Base-by-base conservation (phyloP, 495 filamentous ascomycete species). In the Annulohypoxylon nitens region DNA sequence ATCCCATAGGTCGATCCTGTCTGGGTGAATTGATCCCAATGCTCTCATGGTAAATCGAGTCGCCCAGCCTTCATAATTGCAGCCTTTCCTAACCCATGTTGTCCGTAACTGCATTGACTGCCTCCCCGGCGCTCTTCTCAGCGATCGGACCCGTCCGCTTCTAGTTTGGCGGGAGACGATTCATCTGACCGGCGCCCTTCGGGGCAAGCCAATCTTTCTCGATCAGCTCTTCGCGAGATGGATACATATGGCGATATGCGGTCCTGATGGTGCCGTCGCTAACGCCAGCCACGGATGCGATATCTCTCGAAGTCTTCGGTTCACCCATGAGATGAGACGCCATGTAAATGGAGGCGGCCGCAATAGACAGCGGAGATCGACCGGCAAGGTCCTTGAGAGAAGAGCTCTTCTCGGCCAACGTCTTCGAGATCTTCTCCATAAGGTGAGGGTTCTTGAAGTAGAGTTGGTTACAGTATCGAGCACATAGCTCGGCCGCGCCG, bases 261-360 rank as follows among this genome's bases (percentile, higher is more conserved):
- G 93, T 94, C 54, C 95, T 92, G 70, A 99, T 97, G 1, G 96
- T 99, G 53, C 95, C 94, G 74, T 99, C 96, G 76, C 93, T 97
- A 33, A 98, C 96, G 67, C 93, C 92, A 4, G 91, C 92, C 16
- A 96, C 90, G 1, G 69, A 64, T 0, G 91, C 91, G 71, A 98
- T 97, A 61, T 97, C 92, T 80, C 95, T 96, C 45, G 95, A 90
- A 5, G 87, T 85, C 78, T 91, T 92, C n/a, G 87, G 81, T 43
- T 93, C 85, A 53, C 91, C 93, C 87, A 95, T 90, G 20, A 98
- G 84, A 76, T 93, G 88, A 0, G 93, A 93, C 7, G 93, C 90
- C 89, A 97, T 95, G 84, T 96, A 98, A 80, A 99, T 98, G 79
- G 93, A 97, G 45, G 95, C 94, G 16, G 94, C 95, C 3, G 96